phyloP scores from a whole-genome alignment of 805 yeast species.

The Saturnispora hagleri region DNA sequence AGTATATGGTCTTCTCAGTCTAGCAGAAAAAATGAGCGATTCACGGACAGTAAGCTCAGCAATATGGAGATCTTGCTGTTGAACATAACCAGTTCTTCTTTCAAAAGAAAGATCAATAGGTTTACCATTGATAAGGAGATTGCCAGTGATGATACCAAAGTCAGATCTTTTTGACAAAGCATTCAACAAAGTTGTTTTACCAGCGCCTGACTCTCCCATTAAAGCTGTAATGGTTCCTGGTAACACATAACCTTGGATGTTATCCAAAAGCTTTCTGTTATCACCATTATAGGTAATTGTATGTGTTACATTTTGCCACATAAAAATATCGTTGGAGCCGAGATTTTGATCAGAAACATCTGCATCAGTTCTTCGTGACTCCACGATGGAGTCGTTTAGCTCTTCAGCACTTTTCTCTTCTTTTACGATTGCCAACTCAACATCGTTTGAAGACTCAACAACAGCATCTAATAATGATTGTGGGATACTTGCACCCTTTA shows the following conservation, averaged over 20 bases:
- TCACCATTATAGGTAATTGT: constrained; percentile 40
- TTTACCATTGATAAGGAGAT: constrained; percentile 45
- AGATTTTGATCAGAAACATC: constrained; percentile 17
- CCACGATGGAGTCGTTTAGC: constrained; percentile 2
- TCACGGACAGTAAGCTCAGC: constrained; percentile 44
- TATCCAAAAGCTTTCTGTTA: constrained; percentile 33
- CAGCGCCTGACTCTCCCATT: constrained; percentile 62
- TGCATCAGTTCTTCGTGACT: not conserved
- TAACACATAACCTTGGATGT: constrained; percentile 35
- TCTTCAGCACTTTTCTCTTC: not conserved
- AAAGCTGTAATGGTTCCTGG: constrained; percentile 53
- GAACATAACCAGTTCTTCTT: constrained; percentile 48
- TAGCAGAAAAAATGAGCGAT: constrained; percentile 39
- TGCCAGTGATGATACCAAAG: constrained; percentile 47
- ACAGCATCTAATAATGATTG: constrained; percentile 28
- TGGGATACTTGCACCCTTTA: constrained; percentile 23
- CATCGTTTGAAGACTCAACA: constrained; percentile 55
- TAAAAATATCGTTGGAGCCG: constrained; percentile 40
- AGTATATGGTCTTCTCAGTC: constrained; percentile 35
- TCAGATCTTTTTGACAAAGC: constrained; percentile 43
- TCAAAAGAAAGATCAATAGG: constrained; percentile 40
- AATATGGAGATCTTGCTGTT: constrained; percentile 46
- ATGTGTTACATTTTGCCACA: constrained; percentile 56
- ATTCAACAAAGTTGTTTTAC: constrained; percentile 50
- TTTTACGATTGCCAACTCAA: constrained; percentile 32